Evolutionary conservation across 2,329 filamentous ascomycete species (phyloP), one percentile per base, ranked within the genome.

Genomic region (Monosporascus ibericus): DNA sequence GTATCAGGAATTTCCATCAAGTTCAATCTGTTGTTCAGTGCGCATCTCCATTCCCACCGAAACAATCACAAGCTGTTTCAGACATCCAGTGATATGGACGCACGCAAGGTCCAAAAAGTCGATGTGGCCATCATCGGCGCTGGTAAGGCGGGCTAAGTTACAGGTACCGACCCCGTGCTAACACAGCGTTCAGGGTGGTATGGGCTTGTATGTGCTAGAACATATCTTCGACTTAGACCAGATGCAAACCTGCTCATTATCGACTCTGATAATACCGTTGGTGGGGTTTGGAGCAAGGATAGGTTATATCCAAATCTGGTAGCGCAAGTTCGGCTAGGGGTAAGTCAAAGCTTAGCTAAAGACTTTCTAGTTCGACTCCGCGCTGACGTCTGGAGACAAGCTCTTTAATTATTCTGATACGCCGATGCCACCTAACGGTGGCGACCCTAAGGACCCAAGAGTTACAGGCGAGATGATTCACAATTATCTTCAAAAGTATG

Each of bases 381-480:
- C 11, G 27, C 27, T 30, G 27, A 30, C 27, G 17, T 60, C 47
- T 49, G 49, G 48, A 44, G 20, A 7, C 20, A 22, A 62, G 60
- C 58, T 59, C 6, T 61, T 63, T 53, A 61, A 61, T 47, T 60
- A 60, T 44, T 60, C 60, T 27, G 59, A 61, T 30, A 60, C 57
- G 5, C 60, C 58, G 6, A 61, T 63, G 60, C 53, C 54, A 27
- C 53, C 55, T 3, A 58, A 61, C 44, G 54, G 48, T n/a, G 55
- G 59, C 20, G 55, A 60, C 38, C 36, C 52, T 6, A 59, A 58
- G 36, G 59, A 61, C 25, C 50, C 52, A 9, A 57, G 42, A 17
- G 59, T 63, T 18, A 67, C 66, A 8, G 65, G 61, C 51, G 57
- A 60, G 7, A 63, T 60, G 57, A 61, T 63, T 49, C 57, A 63